Evolutionary conservation across 495 filamentous ascomycete species (phyloP).

Genomic region (Bryoglossum gracile): DNA sequence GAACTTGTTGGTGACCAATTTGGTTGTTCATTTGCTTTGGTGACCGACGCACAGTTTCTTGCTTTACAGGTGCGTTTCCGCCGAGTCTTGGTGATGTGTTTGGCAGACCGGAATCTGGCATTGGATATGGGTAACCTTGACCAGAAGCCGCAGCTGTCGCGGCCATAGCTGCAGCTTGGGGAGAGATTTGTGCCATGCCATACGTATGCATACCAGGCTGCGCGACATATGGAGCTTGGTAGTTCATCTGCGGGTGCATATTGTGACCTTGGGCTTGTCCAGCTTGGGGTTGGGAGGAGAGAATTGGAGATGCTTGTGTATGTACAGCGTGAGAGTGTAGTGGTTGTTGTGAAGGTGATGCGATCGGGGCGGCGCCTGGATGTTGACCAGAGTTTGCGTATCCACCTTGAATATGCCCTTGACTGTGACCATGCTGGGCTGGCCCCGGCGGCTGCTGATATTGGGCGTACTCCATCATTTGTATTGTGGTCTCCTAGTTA

Average conservation of each 20-base stretch:
- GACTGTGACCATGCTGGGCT: conserved; percentile 47
- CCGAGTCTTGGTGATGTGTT: conserved; percentile 55
- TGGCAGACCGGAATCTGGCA: conserved; percentile 45
- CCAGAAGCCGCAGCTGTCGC: conserved; percentile 62
- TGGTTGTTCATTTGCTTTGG: conserved; percentile 51
- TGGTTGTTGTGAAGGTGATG: conserved; percentile 50
- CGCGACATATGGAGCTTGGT: conserved; percentile 52
- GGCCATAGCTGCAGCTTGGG: conserved; percentile 62
- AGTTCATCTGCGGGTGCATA: conserved; percentile 44
- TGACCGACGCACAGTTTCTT: conserved; percentile 51
- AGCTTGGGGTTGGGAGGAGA: conserved; percentile 50
- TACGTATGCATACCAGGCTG: conserved; percentile 50
- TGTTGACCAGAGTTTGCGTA: conserved; percentile 38
- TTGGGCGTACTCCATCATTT: conserved; percentile 65
- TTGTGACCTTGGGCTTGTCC: conserved; percentile 47
- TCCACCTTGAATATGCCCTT: conserved; percentile 43
- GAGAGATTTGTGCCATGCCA: conserved; percentile 45
- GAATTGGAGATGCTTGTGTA: conserved; percentile 49
- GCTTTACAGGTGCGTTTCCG: conserved; percentile 43
- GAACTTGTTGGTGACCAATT: conserved; percentile 31
- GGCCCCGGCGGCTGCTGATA: conserved; percentile 51
- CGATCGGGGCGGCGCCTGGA: conserved; percentile 38
- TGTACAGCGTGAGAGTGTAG: conserved; percentile 48
- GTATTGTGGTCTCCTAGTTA: conserved; percentile 22
- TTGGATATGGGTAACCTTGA: conserved; percentile 47